Evolutionary conservation across 192 early-diverging fungal genomes (phyloP), one percentile per base, ranked within the genome.

Genomic region (Coemansia umbellata): DNA sequence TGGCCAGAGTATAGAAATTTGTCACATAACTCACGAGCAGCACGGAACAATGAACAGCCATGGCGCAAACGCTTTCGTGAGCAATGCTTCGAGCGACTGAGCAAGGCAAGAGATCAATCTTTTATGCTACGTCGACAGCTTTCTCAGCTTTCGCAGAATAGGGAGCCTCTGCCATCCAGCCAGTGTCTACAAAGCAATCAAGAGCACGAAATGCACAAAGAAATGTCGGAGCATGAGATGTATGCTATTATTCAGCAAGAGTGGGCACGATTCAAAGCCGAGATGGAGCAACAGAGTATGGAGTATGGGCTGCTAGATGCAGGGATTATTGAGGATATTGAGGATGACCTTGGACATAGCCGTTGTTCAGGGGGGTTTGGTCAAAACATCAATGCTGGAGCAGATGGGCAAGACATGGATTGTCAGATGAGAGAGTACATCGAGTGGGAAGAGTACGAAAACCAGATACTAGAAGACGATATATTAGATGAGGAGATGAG

Each of bases 1-100:
- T 37, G 49, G 14, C 37, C 58, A 3, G 58, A 61, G 48, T 73
- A 53, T 50, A 60, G 58, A 50, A 51, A 73, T 39, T 37, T 73
- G 33, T 73, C 69, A 2, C 57, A 22, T 19, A 58, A 53, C 42
- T 61, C 69, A 5, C 53, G 69, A n/a, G 58, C 58, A 32, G 49
- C 54, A 11, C 47, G 69, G 18, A 30, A 17, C 37, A 44, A 48
- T 33, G 69, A 73, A 36, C 56, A 65, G 45, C 69, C 69, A 11
- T 74, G 70, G 70, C 58, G 59, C n/a, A 58, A 54, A 52, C 58
- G 63, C 18, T 74, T 74, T 31, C 58, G 63, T 17, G 63, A 62
- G 47, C 70, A 66, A 55, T 74, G 70, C 18, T 9, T 63, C 5
- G 63, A 74, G 19, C 63, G 70, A 2, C 41, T 66, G 3, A 60